Percentiles rank a stretch among this genome's conserved stretches.
Conservation (phyloP, 192 early-diverging fungal species). For the Funneliformis mosseae region DNA sequence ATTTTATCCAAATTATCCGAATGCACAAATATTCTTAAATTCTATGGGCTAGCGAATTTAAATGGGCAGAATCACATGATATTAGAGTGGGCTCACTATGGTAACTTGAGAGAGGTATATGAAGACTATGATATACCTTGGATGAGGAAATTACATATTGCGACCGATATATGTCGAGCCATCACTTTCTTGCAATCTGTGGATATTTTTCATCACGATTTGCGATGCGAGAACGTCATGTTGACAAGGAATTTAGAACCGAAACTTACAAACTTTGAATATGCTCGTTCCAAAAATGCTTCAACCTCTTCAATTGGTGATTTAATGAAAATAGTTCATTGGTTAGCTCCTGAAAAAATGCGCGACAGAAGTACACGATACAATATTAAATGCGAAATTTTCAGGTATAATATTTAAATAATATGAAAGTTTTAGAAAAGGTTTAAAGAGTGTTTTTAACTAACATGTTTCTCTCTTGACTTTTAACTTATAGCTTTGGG, state of each 20-base stretch:
- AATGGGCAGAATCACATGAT: neutral
- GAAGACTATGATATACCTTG: neutral
- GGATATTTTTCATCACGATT: neutral
- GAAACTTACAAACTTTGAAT: constrained; percentile 25
- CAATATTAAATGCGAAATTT: constrained; percentile 23
- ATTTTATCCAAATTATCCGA: neutral
- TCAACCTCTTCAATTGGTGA: neutral
- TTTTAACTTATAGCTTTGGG: neutral
- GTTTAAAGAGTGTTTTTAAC: neutral
- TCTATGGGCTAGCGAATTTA: neutral
- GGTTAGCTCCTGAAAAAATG: constrained; percentile 27
- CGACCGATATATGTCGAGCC: neutral
- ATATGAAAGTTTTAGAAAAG: neutral
- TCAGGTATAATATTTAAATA: neutral
- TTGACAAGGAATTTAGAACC: constrained; percentile 1
- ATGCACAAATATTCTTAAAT: neutral
- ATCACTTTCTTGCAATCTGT: neutral
- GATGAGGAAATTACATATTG: constrained; percentile 3
- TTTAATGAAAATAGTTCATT: neutral
- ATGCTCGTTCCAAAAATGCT: neutral
- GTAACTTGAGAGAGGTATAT: neutral
- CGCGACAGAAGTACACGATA: neutral
- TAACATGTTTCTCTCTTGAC: neutral
- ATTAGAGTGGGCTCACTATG: constrained; percentile 12
- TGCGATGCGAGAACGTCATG: constrained; percentile 20